Percentiles rank a stretch among this genome's conserved stretches.
Conservation (phyloP, 2,329 filamentous ascomycete species). For the Aspergillus costaricaensis region DNA sequence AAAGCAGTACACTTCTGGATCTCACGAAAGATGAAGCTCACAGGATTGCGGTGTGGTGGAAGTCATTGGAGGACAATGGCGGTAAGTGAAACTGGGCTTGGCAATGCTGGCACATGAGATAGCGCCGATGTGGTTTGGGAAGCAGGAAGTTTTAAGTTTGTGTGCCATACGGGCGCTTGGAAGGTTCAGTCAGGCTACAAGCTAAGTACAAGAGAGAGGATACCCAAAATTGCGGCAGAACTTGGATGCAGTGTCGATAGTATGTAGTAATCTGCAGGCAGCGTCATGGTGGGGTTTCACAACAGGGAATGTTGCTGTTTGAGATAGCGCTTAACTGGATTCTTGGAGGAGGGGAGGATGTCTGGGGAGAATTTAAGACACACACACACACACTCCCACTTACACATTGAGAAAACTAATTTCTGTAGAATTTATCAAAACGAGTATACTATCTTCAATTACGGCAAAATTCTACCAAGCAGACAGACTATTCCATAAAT, state of each 20-base stretch:
- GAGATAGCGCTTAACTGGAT: too few species aligned
- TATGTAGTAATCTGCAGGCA: neutral
- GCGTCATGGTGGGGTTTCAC: neutral
- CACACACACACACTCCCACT: too few species aligned
- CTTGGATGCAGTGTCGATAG: neutral
- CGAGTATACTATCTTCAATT: neutral
- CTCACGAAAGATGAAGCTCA: neutral
- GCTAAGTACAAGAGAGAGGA: neutral
- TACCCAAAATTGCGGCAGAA: neutral
- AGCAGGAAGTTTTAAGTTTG: neutral
- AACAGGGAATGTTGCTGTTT: neutral
- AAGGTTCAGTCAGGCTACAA: neutral
- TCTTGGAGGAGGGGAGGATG: too few species aligned
- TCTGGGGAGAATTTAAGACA: too few species aligned
- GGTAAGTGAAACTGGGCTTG: neutral
- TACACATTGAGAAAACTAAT: neutral
- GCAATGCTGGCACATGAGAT: neutral
- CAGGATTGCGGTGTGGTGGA: too few species aligned
- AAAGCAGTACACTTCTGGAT: neutral
- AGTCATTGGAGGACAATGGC: neutral
- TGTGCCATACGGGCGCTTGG: neutral
- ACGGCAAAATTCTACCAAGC: neutral
- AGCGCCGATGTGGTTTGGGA: neutral
- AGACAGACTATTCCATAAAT: too few species aligned
- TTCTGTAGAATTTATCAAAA: too few species aligned